Evolutionary conservation across 2,329 filamentous ascomycete species (phyloP).

Genomic region (Fusarium tjaetaba): DNA sequence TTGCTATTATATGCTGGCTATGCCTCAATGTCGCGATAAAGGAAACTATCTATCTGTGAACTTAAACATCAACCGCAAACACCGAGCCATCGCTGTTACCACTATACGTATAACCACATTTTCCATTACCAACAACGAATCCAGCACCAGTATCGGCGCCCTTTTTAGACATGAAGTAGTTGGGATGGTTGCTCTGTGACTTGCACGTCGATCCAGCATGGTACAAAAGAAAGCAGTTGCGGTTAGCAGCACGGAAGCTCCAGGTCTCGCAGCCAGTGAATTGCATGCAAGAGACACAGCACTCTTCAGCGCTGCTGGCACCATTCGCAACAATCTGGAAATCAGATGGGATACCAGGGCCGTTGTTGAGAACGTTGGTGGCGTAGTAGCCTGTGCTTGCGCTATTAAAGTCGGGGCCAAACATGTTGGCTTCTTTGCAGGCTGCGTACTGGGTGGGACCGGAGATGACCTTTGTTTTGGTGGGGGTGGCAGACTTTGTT

Average conservation of each 20-base stretch:
- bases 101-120: constrained; percentile 6
- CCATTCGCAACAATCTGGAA: constrained; percentile 6
- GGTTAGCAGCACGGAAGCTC: neutral
- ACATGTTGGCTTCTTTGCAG: neutral
- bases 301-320: neutral
- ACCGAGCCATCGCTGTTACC: neutral
- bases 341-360: constrained; percentile 2
- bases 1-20: fast-evolving
- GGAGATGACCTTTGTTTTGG: neutral
- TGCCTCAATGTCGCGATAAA: fast-evolving
- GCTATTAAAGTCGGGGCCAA: constrained; percentile 13
- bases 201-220: neutral
- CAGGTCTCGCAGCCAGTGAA: constrained; percentile 1
- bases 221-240: constrained; percentile 16
- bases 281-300: constrained; percentile 8
- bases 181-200: neutral
- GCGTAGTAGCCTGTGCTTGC: constrained; percentile 2
- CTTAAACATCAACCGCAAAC: neutral
- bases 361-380: constrained; percentile 13
- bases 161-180: constrained; percentile 14
- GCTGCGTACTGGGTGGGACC: constrained; percentile 6
- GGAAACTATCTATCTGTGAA: fast-evolving
- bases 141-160: neutral
- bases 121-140: neutral
- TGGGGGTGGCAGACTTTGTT: neutral